Evolutionary conservation across 1,139 yeast genomes (phyloP), one percentile per base, ranked within the genome.

Genomic region (Saccharomyces hybrid): DNA sequence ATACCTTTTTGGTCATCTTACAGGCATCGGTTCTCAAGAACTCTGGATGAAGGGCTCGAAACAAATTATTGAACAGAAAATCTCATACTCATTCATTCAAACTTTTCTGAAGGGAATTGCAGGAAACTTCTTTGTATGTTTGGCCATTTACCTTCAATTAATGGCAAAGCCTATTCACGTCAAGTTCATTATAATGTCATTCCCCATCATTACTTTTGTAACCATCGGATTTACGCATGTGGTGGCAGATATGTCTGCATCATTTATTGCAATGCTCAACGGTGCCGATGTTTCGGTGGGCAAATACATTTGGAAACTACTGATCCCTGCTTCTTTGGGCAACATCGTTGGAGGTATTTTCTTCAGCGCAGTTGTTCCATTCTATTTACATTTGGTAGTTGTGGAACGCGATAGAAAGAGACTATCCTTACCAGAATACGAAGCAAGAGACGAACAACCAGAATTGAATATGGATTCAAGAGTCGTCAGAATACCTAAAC

Each of bases 141-240:
- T 87, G 50, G 95, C 90, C 0, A 82, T 86, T 8, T 87, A 86
- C 68, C 70, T 87, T 54, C 95, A 87, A 65, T 72, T 88, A 42
- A 79, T 86, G 83, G 86, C 86, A 7, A 86, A 84, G 63, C 95
- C 95, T 0, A 64, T 84, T n/a, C 95, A 87, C 65, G 95, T 88
- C 46, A 86, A 86, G 63, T 76, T 84, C 49, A 49, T 85, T n/a
- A 71, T 84, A 73, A 78, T 87, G 73, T 62, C 75, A 6, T 66
- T 86, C 26, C 95, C 95, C 0, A 75, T 87, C 11, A 84, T 86
- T 69, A 81, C 90, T 0, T 85, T 87, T 67, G 95, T 86, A 7
- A 63, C 83, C 1, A 74, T 84, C 73, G 95, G 95, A 0, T 87
- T 82, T 68, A 82, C 88, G 4, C 95, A 88, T 66, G 81, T 82